phyloP scores from a whole-genome alignment of 768 basidiomycete species.

The Lanmaoa pseudosensibilis region DNA sequence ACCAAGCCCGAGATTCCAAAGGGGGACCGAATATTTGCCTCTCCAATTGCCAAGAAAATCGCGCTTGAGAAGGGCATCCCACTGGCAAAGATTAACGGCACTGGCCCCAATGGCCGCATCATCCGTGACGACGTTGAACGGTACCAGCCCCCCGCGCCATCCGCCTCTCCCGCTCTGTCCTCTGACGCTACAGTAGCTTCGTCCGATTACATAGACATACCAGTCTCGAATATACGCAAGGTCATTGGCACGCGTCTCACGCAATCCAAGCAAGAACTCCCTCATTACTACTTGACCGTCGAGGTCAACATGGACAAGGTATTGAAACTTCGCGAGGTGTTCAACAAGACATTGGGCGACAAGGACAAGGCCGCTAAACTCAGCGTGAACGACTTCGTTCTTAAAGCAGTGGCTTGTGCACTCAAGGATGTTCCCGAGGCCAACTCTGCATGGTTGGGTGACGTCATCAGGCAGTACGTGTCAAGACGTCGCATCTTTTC shows the following conservation, averaged over 20 bases:
- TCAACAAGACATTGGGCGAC: constrained; percentile 85
- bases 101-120: constrained; percentile 93
- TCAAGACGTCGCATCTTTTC: not conserved
- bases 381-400: constrained; percentile 96
- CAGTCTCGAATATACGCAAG: constrained; percentile 92
- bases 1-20: constrained; percentile 56
- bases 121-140: constrained; percentile 93
- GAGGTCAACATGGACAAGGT: constrained; percentile 97
- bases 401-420: constrained; percentile 92
- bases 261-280: constrained; percentile 92
- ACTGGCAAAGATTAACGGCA: constrained; percentile 83
- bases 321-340: constrained; percentile 89
- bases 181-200: constrained; percentile 50
- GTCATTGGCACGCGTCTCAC: constrained; percentile 87
- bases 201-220: constrained; percentile 84
- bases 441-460: constrained; percentile 97
- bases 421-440: constrained; percentile 94
- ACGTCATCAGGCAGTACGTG: constrained; percentile 89
- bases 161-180: constrained; percentile 44
- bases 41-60: constrained; percentile 95
- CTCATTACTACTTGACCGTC: constrained; percentile 95
- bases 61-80: constrained; percentile 94
- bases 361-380: constrained; percentile 92
- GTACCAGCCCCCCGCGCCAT: constrained; percentile 59
- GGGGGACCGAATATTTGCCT: constrained; percentile 89